These are phyloP conservation scores for Apophysomyces ossiformis DNA, from an alignment of 371 early-diverging fungal species.

Conservation along the genomic window DNA sequence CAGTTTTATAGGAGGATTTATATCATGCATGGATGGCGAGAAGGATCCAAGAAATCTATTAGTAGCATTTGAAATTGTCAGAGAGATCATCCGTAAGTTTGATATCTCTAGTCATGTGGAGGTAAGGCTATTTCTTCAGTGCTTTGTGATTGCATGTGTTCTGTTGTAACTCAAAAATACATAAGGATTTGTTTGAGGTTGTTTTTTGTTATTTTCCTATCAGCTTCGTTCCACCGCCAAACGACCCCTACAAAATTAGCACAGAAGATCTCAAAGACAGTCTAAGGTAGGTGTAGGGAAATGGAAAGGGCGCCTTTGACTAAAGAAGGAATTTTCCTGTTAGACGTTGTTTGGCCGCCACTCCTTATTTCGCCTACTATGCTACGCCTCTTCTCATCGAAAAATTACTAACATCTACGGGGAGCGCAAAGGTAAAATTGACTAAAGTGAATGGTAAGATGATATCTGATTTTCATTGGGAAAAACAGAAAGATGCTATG, in stretches of 20 bases:
- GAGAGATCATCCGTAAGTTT: constrained; percentile 58
- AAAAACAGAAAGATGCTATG: constrained; percentile 79
- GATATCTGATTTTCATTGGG: not conserved
- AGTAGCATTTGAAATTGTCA: constrained; percentile 72
- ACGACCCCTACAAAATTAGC: constrained; percentile 85
- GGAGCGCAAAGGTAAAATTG: constrained; percentile 71
- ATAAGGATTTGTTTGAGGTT: constrained; percentile 85
- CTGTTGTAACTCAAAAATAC: not conserved
- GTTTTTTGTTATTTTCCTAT: constrained; percentile 97
- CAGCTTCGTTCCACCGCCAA: constrained; percentile 87
- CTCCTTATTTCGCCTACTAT: constrained; percentile 72
- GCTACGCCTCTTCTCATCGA: constrained; percentile 83
- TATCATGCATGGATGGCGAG: constrained; percentile 87
- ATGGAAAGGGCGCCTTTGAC: not conserved
- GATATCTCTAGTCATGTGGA: constrained; percentile 70
- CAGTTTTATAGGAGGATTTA: constrained; percentile 76
- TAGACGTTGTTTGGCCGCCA: constrained; percentile 69
- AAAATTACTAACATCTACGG: constrained; percentile 78
- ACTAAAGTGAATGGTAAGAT: not conserved
- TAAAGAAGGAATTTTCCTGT: constrained; percentile 20
- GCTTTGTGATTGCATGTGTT: not conserved
- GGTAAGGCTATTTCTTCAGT: constrained; percentile 27
- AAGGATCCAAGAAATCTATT: constrained; percentile 91
- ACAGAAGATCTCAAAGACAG: constrained; percentile 81
- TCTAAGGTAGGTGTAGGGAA: constrained; percentile 39